phyloP scores from a whole-genome alignment of 305 asterid genomes.

The Fraxinus floribunda region DNA sequence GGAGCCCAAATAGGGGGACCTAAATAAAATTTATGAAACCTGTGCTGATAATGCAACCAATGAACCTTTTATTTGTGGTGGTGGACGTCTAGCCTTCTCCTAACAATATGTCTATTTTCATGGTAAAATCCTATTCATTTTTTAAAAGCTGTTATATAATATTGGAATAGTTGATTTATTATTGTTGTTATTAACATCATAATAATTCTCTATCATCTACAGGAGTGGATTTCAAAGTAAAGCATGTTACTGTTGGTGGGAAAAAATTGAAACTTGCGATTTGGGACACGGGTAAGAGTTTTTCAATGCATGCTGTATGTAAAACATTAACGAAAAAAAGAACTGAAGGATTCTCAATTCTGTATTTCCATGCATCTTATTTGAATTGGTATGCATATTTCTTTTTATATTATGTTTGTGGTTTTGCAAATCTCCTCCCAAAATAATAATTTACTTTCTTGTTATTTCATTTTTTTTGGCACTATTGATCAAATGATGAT shows the following conservation, averaged over 20 bases:
- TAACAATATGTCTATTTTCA: neutral
- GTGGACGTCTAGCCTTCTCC: neutral
- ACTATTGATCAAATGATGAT: slow-evolving; percentile 9
- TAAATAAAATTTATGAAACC: neutral
- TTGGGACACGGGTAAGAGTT: slow-evolving; percentile 87
- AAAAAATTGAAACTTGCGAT: slow-evolving; percentile 95
- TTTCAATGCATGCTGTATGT: neutral
- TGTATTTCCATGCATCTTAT: neutral
- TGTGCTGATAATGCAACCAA: neutral
- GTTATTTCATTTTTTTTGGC: neutral
- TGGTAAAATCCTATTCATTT: neutral
- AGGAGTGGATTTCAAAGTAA: slow-evolving; percentile 79
- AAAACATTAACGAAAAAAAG: neutral
- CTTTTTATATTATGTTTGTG: neutral
- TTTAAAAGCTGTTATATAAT: neutral
- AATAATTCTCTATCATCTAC: slow-evolving; percentile 13
- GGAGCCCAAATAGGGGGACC: too few relatives aligned
- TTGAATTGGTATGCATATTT: neutral
- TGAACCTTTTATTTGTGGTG: neutral
- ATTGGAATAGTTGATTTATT: neutral
- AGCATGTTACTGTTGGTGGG: slow-evolving; percentile 78
- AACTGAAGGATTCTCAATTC: neutral
- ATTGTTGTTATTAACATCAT: neutral
- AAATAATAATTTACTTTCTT: neutral
- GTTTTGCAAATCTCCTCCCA: slow-evolving; percentile 1